Base-by-base conservation (phyloP, 352 stramenopile species). In the Elongisporangium undulatum region DNA sequence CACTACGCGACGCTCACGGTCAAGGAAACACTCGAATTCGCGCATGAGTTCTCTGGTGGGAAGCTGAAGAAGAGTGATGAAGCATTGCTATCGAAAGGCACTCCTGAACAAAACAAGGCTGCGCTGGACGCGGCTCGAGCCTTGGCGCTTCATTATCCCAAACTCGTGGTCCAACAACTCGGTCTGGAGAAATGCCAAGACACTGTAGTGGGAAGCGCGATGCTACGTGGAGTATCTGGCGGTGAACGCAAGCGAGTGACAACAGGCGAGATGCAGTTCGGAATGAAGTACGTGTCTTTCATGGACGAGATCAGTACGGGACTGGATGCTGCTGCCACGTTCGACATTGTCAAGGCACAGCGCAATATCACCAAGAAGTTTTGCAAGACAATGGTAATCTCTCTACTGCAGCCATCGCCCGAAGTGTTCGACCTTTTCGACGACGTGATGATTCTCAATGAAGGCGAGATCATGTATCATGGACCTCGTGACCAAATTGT, bases 361-460 rank as follows among this genome's bases (percentile, higher is more conserved):
- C 69, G 64, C 9, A 59, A 71, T 24, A 66, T 71, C 17, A 72
- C 68, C 5, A 80, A 60, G 52, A 59, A 49, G 29, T 64, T 62
- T 53, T 48, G n/a, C 59, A 80, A 51, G 63, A 68, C 66, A 26
- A 54, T 71, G 61, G 53, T 75, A 17, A 61, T 79, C 51, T 67
- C 67, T 5, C 50, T 76, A 21, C 26, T 72, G 17, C 71, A 80
- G 56, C 71, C 71, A 15, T 63, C 68, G 13, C 92, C 93, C 7
- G 92, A 98, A 69, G 89, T 94, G 16, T 88, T 96, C 21, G 75
- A 75, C 20, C 68, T 97, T 10, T 98, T 98, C 69, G 93, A 98
- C 67, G 85, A 98, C 56, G 61, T 97, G 12, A 82, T 97, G 52
- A 55, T 98, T 39, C 57, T 98, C 24, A 85, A 87, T 62, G 74